Evolutionary conservation across 495 filamentous ascomycete species (phyloP), one percentile per base, ranked within the genome.

Genomic region (Usnea hakonensis): DNA sequence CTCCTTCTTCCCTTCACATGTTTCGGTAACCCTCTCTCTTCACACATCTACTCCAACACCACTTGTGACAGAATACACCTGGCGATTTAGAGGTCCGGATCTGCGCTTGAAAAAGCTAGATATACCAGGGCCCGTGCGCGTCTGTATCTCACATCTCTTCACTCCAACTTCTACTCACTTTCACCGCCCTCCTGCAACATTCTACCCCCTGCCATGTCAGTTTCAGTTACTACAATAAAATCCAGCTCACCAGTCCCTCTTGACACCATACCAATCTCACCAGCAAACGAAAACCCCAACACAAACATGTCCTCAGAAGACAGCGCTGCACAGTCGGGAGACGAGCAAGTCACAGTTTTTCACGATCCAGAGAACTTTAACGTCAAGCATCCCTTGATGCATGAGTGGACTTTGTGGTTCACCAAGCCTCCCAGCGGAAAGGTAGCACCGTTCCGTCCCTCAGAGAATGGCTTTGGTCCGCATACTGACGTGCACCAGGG

Each of bases 331-430:
- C 66, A 75, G 60, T 69, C 64, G 55, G 75, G 76, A 58, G 74
- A 74, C 35, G 85, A 90, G 64, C 77, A 84, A 23, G 76, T 96
- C 68, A 97, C 94, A 32, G 91, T 98, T 61, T 97, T 98, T 79
- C 90, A 98, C 74, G 88, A 96, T 77, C 85, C 91, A 56, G 89
- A 97, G 57, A 95, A 97, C 80, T 98, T 98, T 83, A 97, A 95
- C 71, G 92, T 97, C 72, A 97, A 97, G 79, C 94, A 98, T 73
- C 92, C 91, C 44, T 78, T 98, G 56, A 90, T 94, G 83, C 87
- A 96, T 77, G 86, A 88, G 69, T 98, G 94, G 94, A 97, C 95
- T 26, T 79, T 98, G 56, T 98, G 94, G 94, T 98, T 97, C 79
- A 98, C 94, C 70, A 98, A 98, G 82, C 94, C 94, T 36, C 90